phyloP scores from a whole-genome alignment of 2,329 filamentous ascomycete genomes.

The Clonostachys chloroleuca region DNA sequence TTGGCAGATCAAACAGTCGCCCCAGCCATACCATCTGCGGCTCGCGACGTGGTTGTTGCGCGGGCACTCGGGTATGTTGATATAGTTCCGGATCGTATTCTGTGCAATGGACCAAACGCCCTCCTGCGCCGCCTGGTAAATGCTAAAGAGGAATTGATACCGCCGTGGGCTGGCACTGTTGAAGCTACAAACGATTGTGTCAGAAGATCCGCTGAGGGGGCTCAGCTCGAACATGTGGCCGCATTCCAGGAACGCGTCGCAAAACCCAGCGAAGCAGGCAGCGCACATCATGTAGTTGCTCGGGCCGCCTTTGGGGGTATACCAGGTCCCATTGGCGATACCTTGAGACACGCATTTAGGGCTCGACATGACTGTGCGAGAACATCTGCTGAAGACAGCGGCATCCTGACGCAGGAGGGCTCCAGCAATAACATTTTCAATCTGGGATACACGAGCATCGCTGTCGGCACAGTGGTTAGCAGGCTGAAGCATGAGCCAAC shows the following conservation, averaged over 20 bases:
- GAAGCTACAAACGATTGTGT: constrained; percentile 20
- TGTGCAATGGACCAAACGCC: constrained; percentile 20
- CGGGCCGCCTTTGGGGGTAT: constrained; percentile 17
- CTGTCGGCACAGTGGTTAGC: background rate
- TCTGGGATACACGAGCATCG: constrained; percentile 11
- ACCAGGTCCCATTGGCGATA: constrained; percentile 23
- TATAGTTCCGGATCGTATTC: constrained; percentile 19
- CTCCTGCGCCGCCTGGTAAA: constrained; percentile 20
- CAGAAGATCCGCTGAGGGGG: constrained; percentile 7
- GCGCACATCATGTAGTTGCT: constrained; percentile 20
- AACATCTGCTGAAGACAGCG: constrained; percentile 15
- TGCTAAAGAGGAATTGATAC: constrained; percentile 12
- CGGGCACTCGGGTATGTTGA: constrained; percentile 17
- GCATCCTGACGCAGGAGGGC: constrained; percentile 16
- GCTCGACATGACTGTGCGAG: constrained; percentile 9
- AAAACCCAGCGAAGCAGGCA: constrained; percentile 21
- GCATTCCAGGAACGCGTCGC: constrained; percentile 14
- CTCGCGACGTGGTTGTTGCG: constrained; percentile 14
- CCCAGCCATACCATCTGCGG: constrained; percentile 26
- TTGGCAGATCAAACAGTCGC: constrained; percentile 21
- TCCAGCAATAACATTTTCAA: constrained; percentile 15
- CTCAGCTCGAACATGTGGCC: constrained; percentile 17
- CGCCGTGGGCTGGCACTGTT: constrained; percentile 16
- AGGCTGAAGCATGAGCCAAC: background rate
- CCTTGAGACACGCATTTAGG: constrained; percentile 18